Conservation (phyloP, 257 asterid genomes). For the Solanum etuberosum region DNA sequence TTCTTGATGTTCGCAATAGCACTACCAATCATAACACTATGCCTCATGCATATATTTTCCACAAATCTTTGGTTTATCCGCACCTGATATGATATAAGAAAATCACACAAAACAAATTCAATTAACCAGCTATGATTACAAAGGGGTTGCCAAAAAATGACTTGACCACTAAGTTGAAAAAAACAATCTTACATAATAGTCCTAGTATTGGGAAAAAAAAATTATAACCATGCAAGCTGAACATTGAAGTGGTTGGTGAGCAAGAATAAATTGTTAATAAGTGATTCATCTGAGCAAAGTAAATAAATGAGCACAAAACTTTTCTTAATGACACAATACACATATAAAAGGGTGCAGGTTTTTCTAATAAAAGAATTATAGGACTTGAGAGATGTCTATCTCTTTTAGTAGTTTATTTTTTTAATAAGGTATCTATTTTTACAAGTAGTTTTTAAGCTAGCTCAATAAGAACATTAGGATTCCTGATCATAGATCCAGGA, state of each 20-base stretch:
- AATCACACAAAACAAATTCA: not conserved
- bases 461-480: not conserved
- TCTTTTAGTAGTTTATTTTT: not conserved
- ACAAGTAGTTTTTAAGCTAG: not conserved
- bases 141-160: not conserved
- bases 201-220: not conserved
- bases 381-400: not conserved
- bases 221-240: not conserved
- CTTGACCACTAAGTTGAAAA: not conserved
- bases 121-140: not conserved
- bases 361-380: not conserved
- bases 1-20: conserved; percentile 76
- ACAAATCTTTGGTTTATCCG: conserved; percentile 82
- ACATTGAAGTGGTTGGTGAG: not conserved
- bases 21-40: conserved; percentile 70
- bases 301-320: not conserved
- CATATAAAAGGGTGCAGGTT: not conserved
- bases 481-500: not conserved
- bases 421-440: not conserved
- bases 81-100: conserved; percentile 39
- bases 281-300: not conserved
- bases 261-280: not conserved
- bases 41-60: conserved; percentile 76
- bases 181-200: not conserved
- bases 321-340: not conserved